Evolutionary conservation across 2,329 filamentous ascomycete genomes (phyloP).

Genomic region (Beauveria medogensis): DNA sequence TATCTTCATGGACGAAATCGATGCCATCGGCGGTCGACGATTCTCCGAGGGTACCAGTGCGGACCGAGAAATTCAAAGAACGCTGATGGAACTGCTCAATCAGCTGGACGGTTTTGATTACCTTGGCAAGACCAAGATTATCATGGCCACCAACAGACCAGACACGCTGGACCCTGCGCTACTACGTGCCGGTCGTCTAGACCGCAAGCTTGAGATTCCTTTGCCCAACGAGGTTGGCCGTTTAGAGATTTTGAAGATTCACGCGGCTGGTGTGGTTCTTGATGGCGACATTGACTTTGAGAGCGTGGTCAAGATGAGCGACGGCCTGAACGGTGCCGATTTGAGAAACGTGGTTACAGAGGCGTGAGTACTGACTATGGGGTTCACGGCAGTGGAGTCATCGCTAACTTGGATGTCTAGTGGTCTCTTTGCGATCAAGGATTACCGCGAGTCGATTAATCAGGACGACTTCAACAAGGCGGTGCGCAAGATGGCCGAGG

Average conservation of each 20-base stretch:
- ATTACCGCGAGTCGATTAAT: slow-evolving; percentile 90
- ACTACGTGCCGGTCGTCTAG: slow-evolving; percentile 83
- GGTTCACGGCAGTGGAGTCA: too few relatives aligned
- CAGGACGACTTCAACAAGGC: slow-evolving; percentile 99
- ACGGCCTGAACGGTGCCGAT: slow-evolving; percentile 95
- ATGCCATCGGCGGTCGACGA: slow-evolving; percentile 91
- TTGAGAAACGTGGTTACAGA: slow-evolving; percentile 96
- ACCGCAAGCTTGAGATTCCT: slow-evolving; percentile 96
- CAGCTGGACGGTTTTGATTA: slow-evolving; percentile 99
- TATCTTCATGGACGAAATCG: slow-evolving; percentile 99
- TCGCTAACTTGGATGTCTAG: slow-evolving; percentile 33
- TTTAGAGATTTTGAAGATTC: slow-evolving; percentile 96
- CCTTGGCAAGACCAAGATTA: slow-evolving; percentile 98
- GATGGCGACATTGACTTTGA: slow-evolving; percentile 98
- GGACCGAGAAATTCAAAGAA: slow-evolving; percentile 96
- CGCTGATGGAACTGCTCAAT: slow-evolving; percentile 96
- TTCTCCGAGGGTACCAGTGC: slow-evolving; percentile 97
- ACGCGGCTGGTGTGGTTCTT: slow-evolving; percentile 74
- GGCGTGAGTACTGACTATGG: slow-evolving; percentile 61
- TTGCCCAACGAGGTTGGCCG: slow-evolving; percentile 94
- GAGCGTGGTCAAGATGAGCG: slow-evolving; percentile 99
- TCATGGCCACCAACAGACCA: slow-evolving; percentile 98
- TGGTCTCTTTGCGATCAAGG: slow-evolving; percentile 95
- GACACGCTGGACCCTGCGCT: slow-evolving; percentile 93
- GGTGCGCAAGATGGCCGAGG: slow-evolving; percentile 91